Percentiles rank a stretch among this genome's conserved stretches.
Conservation (phyloP, 2,329 filamentous ascomycete genomes). For the Bipolaris bicolor region DNA sequence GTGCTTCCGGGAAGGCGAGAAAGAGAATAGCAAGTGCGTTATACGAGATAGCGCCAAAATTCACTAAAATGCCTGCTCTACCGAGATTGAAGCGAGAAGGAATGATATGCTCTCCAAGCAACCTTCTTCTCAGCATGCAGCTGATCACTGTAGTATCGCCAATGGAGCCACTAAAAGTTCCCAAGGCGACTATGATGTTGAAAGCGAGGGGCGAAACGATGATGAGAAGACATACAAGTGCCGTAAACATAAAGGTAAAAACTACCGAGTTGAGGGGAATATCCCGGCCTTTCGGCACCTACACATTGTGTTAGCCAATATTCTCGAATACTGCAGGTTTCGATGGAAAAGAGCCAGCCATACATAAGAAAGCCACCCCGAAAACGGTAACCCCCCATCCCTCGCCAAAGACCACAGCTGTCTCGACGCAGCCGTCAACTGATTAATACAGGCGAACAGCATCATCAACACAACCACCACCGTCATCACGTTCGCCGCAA, state of each 20-base stretch:
- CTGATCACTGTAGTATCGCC: conserved; percentile 50
- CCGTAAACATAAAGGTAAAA: conserved; percentile 22
- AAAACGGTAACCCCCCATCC: conserved; percentile 33
- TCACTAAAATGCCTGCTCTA: conserved; percentile 50
- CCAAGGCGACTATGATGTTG: conserved; percentile 23
- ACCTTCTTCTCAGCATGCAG: conserved; percentile 53
- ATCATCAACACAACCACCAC: conserved; percentile 1
- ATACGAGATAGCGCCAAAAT: conserved; percentile 48
- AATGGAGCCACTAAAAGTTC: conserved; percentile 6
- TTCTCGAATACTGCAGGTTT: neutral
- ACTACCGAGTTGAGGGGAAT: conserved; percentile 34
- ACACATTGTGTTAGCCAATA: neutral
- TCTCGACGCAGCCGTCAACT: conserved; percentile 28
- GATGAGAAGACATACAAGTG: conserved; percentile 31
- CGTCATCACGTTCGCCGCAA: conserved; percentile 27
- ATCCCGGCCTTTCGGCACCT: conserved; percentile 23
- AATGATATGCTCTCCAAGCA: conserved; percentile 51
- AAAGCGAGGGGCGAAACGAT: conserved; percentile 34
- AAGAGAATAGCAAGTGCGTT: conserved; percentile 50
- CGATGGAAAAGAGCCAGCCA: neutral
- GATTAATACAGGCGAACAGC: conserved; percentile 8
- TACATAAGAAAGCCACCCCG: conserved; percentile 22
- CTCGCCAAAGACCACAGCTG: conserved; percentile 39
- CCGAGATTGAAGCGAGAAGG: conserved; percentile 54
- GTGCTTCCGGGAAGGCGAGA: conserved; percentile 49